phyloP scores from a whole-genome alignment of 2,329 filamentous ascomycete genomes.

The Iodosphaeria phyllophila region DNA sequence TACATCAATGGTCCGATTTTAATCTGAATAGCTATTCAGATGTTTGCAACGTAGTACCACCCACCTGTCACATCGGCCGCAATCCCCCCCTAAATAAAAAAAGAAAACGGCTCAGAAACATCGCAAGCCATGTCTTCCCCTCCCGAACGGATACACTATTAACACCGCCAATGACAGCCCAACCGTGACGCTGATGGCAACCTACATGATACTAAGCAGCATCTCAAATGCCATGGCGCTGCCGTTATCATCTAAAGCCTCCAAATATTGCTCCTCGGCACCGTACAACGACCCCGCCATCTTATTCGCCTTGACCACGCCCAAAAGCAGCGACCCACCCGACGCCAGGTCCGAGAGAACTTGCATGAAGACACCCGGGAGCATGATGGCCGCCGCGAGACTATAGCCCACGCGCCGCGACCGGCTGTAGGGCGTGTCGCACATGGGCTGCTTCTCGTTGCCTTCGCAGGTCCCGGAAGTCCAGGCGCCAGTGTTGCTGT shows the following conservation, averaged over 20 bases:
- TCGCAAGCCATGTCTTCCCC: too few relatives aligned
- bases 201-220: constrained; percentile 37
- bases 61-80: too few relatives aligned
- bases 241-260: too few relatives aligned
- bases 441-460: too few relatives aligned
- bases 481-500: too few relatives aligned
- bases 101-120: neutral
- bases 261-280: too few relatives aligned
- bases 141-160: constrained; percentile 36
- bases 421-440: too few relatives aligned
- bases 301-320: constrained; percentile 35
- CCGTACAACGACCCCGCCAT: constrained; percentile 23
- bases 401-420: constrained; percentile 41
- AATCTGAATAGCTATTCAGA: too few relatives aligned
- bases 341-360: constrained; percentile 45
- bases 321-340: constrained; percentile 36
- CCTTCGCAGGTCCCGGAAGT: too few relatives aligned
- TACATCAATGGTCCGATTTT: too few relatives aligned
- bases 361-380: constrained; percentile 69
- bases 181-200: constrained; percentile 43
- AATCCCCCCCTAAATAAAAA: too few relatives aligned
- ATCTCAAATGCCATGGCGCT: constrained; percentile 23
- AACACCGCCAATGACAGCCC: constrained; percentile 37
- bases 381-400: constrained; percentile 65
- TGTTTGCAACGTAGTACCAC: too few relatives aligned